These are phyloP conservation scores for Agrocybe pediades DNA, from an alignment of 768 basidiomycete species.

Conservation along the genomic window DNA sequence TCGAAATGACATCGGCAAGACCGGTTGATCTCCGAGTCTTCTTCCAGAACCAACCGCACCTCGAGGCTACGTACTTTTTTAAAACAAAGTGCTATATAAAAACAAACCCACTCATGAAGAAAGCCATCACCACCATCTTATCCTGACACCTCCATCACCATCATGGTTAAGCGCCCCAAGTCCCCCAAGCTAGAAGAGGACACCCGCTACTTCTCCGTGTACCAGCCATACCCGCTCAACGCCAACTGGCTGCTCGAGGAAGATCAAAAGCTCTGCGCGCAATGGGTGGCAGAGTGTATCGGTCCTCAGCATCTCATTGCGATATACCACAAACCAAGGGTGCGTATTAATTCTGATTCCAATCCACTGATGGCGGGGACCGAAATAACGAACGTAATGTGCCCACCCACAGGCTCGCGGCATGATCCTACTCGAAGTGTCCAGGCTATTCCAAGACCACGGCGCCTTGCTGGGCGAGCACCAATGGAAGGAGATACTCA, in stretches of 20 bases:
- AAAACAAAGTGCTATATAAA: no score
- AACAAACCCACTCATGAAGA: not conserved
- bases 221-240: slow-evolving; percentile 51
- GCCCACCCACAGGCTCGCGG: slow-evolving; percentile 35
- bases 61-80: not conserved
- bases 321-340: slow-evolving; percentile 51
- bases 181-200: slow-evolving; percentile 44
- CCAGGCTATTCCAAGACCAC: slow-evolving; percentile 34
- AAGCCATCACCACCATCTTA: not conserved
- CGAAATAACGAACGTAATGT: not conserved
- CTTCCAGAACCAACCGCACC: no score
- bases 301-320: slow-evolving; percentile 38
- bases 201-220: slow-evolving; percentile 47
- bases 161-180: slow-evolving; percentile 43
- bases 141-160: not conserved
- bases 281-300: slow-evolving; percentile 50
- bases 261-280: slow-evolving; percentile 41
- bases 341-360: slow-evolving; percentile 21
- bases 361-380: not conserved
- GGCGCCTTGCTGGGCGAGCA: slow-evolving; percentile 51
- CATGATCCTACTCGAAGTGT: slow-evolving; percentile 52
- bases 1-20: no score
- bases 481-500: slow-evolving; percentile 47
- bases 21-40: no score
- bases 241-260: slow-evolving; percentile 43